A percentile compares a stretch with the other conserved stretches of the same genome.
Conservation (phyloP, 768 basidiomycete genomes). For the Rhodotorula taiwanensis region DNA sequence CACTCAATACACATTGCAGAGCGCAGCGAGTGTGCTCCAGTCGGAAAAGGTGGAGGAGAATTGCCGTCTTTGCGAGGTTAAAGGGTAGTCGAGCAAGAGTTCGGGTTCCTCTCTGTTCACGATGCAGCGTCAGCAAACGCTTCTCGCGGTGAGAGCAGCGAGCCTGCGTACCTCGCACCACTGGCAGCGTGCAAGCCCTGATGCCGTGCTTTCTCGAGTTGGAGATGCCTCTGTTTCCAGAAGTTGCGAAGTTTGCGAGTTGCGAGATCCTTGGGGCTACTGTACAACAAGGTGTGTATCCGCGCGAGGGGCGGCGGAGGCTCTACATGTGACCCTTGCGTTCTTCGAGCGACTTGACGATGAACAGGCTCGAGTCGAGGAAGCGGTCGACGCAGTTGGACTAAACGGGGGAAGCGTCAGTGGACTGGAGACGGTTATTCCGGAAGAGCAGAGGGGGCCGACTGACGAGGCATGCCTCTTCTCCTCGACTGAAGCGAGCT, state of each 20-base stretch:
- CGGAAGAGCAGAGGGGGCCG: background rate
- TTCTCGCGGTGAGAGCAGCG: too few relatives aligned
- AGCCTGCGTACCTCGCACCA: background rate
- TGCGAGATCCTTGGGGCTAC: background rate
- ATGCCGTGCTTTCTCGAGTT: background rate
- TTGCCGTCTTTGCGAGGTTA: too few relatives aligned
- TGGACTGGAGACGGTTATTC: background rate
- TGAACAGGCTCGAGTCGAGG: conserved; percentile 73
- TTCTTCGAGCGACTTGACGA: conserved; percentile 60
- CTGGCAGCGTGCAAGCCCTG: background rate
- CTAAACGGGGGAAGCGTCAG: conserved; percentile 13
- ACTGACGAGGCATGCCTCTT: conserved; percentile 62
- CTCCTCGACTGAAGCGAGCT: conserved; percentile 66
- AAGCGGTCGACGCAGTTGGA: conserved; percentile 86
- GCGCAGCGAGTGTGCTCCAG: too few relatives aligned
- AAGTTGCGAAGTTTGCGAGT: conserved; percentile 1
- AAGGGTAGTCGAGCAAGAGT: too few relatives aligned
- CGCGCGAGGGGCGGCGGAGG: background rate
- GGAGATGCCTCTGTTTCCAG: too few relatives aligned
- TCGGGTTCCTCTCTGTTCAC: too few relatives aligned
- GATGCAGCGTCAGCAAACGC: too few relatives aligned
- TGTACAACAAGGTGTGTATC: background rate
- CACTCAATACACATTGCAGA: too few relatives aligned
- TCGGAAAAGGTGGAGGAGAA: too few relatives aligned
- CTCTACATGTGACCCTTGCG: conserved; percentile 33